phyloP scores from a whole-genome alignment of 1,139 yeast species.

The Zygosaccharomyces sapae region DNA sequence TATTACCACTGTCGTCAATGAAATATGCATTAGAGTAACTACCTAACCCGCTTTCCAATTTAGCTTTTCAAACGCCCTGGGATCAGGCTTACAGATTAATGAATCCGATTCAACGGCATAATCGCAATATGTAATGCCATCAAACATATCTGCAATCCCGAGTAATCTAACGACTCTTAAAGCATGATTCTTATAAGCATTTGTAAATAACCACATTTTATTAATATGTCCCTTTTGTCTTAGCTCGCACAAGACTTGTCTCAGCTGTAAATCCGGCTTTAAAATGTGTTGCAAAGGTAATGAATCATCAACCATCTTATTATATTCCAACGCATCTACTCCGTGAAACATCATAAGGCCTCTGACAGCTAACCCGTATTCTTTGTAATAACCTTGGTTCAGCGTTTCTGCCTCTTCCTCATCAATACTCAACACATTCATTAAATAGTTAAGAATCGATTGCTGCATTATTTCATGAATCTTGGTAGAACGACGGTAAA shows the following conservation, averaged over 20 bases:
- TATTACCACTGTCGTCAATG: conserved; percentile 77
- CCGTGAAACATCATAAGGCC: conserved; percentile 80
- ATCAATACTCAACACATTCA: conserved; percentile 50
- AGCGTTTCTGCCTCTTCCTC: conserved; percentile 74
- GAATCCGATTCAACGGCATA: conserved; percentile 52
- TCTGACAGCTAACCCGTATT: conserved; percentile 89
- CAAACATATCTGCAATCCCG: conserved; percentile 86
- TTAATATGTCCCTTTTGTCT: conserved; percentile 47
- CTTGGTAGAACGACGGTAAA: conserved; percentile 67
- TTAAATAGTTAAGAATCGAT: conserved; percentile 78
- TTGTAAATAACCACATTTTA: conserved; percentile 83
- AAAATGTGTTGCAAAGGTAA: conserved; percentile 76
- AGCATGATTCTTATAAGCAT: conserved; percentile 91
- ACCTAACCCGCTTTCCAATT: conserved; percentile 56
- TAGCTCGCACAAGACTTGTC: conserved; percentile 48
- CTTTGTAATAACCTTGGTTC: conserved; percentile 71
- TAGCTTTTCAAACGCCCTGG: conserved; percentile 52
- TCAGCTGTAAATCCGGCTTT: conserved; percentile 51
- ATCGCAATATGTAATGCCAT: conserved; percentile 91
- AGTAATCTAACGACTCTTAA: conserved; percentile 67
- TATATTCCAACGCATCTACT: conserved; percentile 85
- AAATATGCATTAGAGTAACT: conserved; percentile 53
- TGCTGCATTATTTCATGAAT: conserved; percentile 87
- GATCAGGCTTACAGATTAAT: conserved; percentile 83
- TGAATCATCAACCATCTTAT: conserved; percentile 84